phyloP scores from a whole-genome alignment of 306 rosid species.

The Myrica gale region DNA sequence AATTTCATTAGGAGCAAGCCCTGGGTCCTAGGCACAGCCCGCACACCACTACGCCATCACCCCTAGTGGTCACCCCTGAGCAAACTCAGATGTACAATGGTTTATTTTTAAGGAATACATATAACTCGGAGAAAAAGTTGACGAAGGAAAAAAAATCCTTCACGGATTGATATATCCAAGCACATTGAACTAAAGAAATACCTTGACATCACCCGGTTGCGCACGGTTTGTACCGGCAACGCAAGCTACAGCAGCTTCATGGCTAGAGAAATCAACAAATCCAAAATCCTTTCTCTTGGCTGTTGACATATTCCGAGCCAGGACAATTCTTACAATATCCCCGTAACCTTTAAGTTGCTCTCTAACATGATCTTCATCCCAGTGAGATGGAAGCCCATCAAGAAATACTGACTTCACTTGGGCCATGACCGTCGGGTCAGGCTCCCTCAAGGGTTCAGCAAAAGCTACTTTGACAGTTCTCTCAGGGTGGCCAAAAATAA shows the following conservation, averaged over 20 bases:
- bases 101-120: not conserved
- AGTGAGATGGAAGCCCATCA: conserved; percentile 69
- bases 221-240: conserved; percentile 55
- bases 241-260: conserved; percentile 73
- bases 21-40: too few relatives aligned
- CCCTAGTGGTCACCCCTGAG: too few relatives aligned
- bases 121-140: conserved; percentile 7
- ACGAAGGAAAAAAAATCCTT: conserved; percentile 1
- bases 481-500: conserved; percentile 76
- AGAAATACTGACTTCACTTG: conserved; percentile 79
- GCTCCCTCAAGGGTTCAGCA: conserved; percentile 74
- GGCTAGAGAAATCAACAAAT: conserved; percentile 78
- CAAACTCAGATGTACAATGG: not conserved
- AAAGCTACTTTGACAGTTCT: conserved; percentile 84
- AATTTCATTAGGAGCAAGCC: too few relatives aligned
- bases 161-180: conserved; percentile 5
- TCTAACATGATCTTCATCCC: conserved; percentile 63
- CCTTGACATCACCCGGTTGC: conserved; percentile 70
- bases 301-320: conserved; percentile 65
- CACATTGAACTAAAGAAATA: conserved; percentile 27
- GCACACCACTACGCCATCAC: too few relatives aligned
- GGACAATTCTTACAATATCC: conserved; percentile 56
- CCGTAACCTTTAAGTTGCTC: conserved; percentile 57
- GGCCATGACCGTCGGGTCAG: conserved; percentile 71
- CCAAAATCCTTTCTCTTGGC: conserved; percentile 86